Evolutionary conservation across 2,329 filamentous ascomycete species (phyloP).

Genomic region (Fusarium sublunatum): DNA sequence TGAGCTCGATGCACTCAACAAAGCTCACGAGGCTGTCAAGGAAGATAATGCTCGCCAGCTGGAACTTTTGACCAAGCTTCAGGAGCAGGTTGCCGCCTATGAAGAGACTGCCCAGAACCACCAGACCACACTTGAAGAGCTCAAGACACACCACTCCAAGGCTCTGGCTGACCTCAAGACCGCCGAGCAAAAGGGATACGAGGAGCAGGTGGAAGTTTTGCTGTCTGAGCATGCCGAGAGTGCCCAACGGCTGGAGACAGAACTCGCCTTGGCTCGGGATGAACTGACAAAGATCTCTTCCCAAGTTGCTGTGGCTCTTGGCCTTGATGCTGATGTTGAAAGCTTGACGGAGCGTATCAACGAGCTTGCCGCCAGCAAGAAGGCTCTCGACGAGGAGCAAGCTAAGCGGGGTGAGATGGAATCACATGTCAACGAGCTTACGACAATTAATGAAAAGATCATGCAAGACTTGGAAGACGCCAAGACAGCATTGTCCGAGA

Average conservation of each 20-base stretch:
- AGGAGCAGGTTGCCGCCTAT: constrained; percentile 70
- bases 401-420: constrained; percentile 68
- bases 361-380: constrained; percentile 67
- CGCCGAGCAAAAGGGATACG: constrained; percentile 65
- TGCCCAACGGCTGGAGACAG: constrained; percentile 66
- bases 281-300: constrained; percentile 73
- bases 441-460: constrained; percentile 67
- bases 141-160: constrained; percentile 62
- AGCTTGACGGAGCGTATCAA: constrained; percentile 72
- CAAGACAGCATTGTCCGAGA: constrained; percentile 63
- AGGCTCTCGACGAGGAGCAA: constrained; percentile 69
- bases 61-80: constrained; percentile 63
- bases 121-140: constrained; percentile 61
- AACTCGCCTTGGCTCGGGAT: constrained; percentile 73
- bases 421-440: constrained; percentile 65
- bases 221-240: constrained; percentile 70
- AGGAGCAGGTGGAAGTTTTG: constrained; percentile 68
- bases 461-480: constrained; percentile 72
- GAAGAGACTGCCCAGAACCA: constrained; percentile 67
- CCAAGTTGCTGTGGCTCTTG: constrained; percentile 69
- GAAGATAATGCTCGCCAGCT: constrained; percentile 59
- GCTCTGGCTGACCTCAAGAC: constrained; percentile 62
- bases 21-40: constrained; percentile 65
- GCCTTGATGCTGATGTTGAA: constrained; percentile 74
- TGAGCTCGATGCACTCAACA: constrained; percentile 74